phyloP scores from a whole-genome alignment of 2,329 filamentous ascomycete genomes.

The Monascus ruber region DNA sequence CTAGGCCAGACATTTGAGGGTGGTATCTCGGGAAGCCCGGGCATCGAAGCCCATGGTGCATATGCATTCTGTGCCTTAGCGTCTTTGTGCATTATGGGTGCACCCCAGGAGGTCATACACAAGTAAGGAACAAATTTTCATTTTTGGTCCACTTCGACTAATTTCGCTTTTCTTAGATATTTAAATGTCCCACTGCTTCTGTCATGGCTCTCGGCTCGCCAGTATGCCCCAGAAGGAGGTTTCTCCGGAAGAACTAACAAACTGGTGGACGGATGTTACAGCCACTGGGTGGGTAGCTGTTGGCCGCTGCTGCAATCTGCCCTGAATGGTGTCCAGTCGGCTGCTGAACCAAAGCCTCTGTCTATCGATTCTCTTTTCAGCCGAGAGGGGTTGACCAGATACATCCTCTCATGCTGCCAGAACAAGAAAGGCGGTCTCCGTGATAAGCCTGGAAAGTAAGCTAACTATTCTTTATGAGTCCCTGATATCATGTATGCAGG shows the following conservation, averaged over 20 bases:
- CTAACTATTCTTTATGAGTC: conserved; percentile 8
- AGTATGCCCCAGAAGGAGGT: conserved; percentile 83
- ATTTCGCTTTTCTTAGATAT: conserved; percentile 41
- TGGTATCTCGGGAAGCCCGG: conserved; percentile 75
- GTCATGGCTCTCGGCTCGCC: conserved; percentile 79
- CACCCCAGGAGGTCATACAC: conserved; percentile 62
- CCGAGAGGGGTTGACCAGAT: conserved; percentile 73
- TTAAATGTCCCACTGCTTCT: conserved; percentile 67
- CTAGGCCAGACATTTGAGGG: conserved; percentile 87
- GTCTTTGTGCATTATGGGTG: conserved; percentile 73
- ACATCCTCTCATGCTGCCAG: conserved; percentile 84
- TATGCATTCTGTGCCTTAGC: conserved; percentile 93
- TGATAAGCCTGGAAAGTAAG: conserved; percentile 86
- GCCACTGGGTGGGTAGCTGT: conserved; percentile 92
- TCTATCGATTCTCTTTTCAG: conserved; percentile 49
- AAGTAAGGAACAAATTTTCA: conserved; percentile 43
- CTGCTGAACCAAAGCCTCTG: conserved; percentile 10
- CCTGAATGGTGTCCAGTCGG: conserved; percentile 43
- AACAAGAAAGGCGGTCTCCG: conserved; percentile 67
- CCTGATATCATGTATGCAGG: too few species aligned
- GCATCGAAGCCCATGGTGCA: conserved; percentile 85
- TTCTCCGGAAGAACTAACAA: conserved; percentile 95
- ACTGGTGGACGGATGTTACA: conserved; percentile 95
- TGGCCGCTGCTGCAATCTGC: conserved; percentile 84
- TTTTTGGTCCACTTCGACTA: conserved; percentile 3